A percentile compares a stretch with the other conserved stretches of the same genome.
phyloP scores from a whole-genome alignment of 495 filamentous ascomycete genomes.

The Daldinia loculata region DNA sequence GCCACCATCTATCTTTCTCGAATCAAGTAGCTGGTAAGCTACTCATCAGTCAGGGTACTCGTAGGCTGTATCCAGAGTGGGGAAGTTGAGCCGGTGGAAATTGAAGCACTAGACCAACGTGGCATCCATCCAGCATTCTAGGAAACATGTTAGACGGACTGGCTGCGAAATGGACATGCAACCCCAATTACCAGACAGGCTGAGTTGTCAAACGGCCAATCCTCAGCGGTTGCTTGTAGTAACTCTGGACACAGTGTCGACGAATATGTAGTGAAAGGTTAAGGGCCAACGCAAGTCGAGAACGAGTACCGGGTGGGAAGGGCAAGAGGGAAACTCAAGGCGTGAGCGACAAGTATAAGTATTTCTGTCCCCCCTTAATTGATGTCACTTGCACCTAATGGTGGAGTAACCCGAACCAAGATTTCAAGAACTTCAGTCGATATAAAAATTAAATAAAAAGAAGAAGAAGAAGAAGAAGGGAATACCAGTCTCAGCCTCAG shows the following conservation, averaged over 20 bases:
- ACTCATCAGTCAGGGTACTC: slow-evolving; percentile 47
- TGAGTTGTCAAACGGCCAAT: slow-evolving; percentile 49
- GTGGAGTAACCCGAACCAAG: slow-evolving; percentile 33
- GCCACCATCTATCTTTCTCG: slow-evolving; percentile 35
- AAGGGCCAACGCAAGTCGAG: slow-evolving; percentile 41
- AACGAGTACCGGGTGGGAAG: slow-evolving; percentile 30
- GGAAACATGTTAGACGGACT: slow-evolving; percentile 45
- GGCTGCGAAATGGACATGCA: slow-evolving; percentile 49
- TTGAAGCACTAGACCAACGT: slow-evolving; percentile 49
- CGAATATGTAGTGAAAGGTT: slow-evolving; percentile 45
- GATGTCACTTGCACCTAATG: slow-evolving; percentile 30
- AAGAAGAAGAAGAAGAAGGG: not conserved
- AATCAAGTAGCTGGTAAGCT: slow-evolving; percentile 45
- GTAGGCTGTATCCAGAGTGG: slow-evolving; percentile 47
- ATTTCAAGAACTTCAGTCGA: slow-evolving; percentile 13
- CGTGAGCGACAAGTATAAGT: slow-evolving; percentile 43
- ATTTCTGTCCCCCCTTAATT: slow-evolving; percentile 26
- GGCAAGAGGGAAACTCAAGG: slow-evolving; percentile 12
- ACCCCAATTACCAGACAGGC: slow-evolving; percentile 48
- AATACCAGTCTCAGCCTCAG: slow-evolving; percentile 1
- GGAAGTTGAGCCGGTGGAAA: slow-evolving; percentile 48
- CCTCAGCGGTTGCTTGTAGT: slow-evolving; percentile 41
- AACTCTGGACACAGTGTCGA: slow-evolving; percentile 41
- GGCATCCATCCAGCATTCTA: slow-evolving; percentile 48
- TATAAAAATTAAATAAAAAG: not conserved